Conservation (phyloP, 768 basidiomycete species). For the Phlebiopsis flavidoalba region DNA sequence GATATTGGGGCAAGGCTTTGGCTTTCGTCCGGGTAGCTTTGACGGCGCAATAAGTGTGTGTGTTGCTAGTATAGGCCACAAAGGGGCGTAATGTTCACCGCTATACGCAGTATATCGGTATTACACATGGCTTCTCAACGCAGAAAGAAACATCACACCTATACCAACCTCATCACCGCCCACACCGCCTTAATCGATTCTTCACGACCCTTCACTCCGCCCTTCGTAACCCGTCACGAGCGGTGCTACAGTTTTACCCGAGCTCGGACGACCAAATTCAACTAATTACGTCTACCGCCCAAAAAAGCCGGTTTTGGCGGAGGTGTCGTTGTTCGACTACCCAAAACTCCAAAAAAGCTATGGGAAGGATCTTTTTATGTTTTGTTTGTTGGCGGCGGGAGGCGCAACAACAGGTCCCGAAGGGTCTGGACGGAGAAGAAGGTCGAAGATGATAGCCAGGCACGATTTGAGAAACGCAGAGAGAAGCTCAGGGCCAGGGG, state of each 20-base stretch:
- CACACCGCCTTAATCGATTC: conserved; percentile 79
- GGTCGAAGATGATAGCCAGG: conserved; percentile 46
- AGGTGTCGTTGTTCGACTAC: conserved; percentile 93
- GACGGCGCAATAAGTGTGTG: conserved; percentile 95
- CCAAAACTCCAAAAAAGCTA: conserved; percentile 95
- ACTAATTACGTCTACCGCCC: conserved; percentile 88
- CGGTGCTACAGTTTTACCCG: conserved; percentile 93
- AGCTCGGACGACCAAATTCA: conserved; percentile 96
- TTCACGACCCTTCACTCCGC: conserved; percentile 90
- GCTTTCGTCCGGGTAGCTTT: conserved; percentile 94
- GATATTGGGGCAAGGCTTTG: conserved; percentile 98
- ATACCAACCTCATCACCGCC: conserved; percentile 86
- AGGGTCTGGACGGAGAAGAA: conserved; percentile 68
- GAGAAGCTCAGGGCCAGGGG: conserved; percentile 55
- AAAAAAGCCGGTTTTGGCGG: conserved; percentile 96
- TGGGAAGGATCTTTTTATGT: conserved; percentile 92
- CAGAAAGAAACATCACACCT: conserved; percentile 89
- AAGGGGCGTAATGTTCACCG: background rate
- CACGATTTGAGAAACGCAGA: conserved; percentile 72
- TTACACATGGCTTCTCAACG: conserved; percentile 97
- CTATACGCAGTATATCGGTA: conserved; percentile 78
- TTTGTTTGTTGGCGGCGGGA: conserved; percentile 84
- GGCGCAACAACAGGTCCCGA: conserved; percentile 63
- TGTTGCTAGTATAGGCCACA: background rate
- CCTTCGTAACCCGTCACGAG: conserved; percentile 80